Evolutionary conservation across 768 basidiomycete genomes (phyloP).

Genomic region (Amanita rubescens): DNA sequence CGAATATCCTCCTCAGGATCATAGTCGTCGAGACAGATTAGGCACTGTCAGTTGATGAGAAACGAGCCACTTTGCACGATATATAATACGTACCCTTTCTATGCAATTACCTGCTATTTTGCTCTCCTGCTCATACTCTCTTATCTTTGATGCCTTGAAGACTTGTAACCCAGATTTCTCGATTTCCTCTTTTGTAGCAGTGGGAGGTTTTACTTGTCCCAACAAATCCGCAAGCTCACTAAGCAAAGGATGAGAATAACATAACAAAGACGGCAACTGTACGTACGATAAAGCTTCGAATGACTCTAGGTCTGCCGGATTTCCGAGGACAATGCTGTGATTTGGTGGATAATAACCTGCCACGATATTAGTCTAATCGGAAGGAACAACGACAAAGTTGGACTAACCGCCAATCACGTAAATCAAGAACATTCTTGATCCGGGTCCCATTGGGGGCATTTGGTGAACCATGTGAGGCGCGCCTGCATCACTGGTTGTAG

Average conservation of each 20-base stretch:
- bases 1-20: constrained; percentile 69
- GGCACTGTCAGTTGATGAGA: constrained; percentile 38
- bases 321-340: constrained; percentile 82
- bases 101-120: constrained; percentile 69
- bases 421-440: constrained; percentile 76
- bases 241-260: constrained; percentile 1
- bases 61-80: neutral
- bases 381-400: neutral
- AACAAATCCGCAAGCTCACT: constrained; percentile 82
- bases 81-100: constrained; percentile 53
- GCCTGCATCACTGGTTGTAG: constrained; percentile 6
- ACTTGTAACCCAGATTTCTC: constrained; percentile 76
- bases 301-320: constrained; percentile 60
- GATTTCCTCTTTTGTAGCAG: constrained; percentile 78
- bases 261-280: constrained; percentile 6
- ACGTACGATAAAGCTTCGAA: constrained; percentile 73
- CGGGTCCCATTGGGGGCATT: constrained; percentile 16
- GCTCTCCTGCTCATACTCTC: constrained; percentile 49
- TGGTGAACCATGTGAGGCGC: constrained; percentile 12
- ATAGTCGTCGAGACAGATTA: constrained; percentile 89
- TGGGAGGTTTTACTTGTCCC: constrained; percentile 77
- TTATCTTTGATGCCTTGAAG: constrained; percentile 50
- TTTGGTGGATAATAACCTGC: constrained; percentile 88
- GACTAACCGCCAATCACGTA: constrained; percentile 78
- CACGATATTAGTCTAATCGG: neutral